Conservation (phyloP, 129 eudicot species). For the Chrysanthemum lavandulifolium region DNA sequence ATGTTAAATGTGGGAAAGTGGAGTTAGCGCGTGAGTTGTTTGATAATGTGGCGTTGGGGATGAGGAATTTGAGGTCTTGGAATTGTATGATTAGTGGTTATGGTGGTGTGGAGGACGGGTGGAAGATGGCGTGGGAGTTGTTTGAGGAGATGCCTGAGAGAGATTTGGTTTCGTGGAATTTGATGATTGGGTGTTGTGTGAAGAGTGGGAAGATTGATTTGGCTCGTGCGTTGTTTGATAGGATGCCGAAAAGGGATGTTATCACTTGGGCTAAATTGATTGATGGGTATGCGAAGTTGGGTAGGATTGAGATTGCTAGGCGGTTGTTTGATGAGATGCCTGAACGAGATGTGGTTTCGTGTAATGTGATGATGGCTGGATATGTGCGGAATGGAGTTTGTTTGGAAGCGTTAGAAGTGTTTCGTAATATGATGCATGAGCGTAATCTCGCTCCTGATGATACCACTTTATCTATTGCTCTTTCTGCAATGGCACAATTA, state of each 20-base stretch:
- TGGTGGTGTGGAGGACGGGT: slow-evolving; percentile 39
- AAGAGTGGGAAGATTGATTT: slow-evolving; percentile 48
- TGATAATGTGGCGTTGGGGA: slow-evolving; percentile 47
- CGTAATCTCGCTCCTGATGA: slow-evolving; percentile 45
- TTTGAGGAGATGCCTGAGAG: slow-evolving; percentile 68
- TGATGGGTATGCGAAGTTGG: slow-evolving; percentile 64
- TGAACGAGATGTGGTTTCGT: slow-evolving; percentile 60
- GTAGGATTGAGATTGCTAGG: slow-evolving; percentile 58
- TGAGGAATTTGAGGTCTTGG: slow-evolving; percentile 74
- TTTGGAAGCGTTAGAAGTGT: slow-evolving; percentile 52
- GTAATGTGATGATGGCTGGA: slow-evolving; percentile 82
- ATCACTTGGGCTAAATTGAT: slow-evolving; percentile 69
- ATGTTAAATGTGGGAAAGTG: slow-evolving; percentile 56
- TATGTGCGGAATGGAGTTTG: slow-evolving; percentile 51
- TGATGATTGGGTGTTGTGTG: slow-evolving; percentile 59
- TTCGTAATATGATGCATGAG: slow-evolving; percentile 37
- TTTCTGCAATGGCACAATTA: slow-evolving; percentile 56
- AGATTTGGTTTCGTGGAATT: slow-evolving; percentile 74
- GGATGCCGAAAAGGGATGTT: slow-evolving; percentile 60
- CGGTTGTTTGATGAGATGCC: slow-evolving; percentile 58
- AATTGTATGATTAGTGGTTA: slow-evolving; percentile 69
- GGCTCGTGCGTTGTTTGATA: slow-evolving; percentile 50
- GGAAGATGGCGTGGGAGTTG: slow-evolving; percentile 50
- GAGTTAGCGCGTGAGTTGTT: slow-evolving; percentile 49
- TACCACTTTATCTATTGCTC: slow-evolving; percentile 55